Conservation (phyloP, 192 early-diverging fungal genomes). For the Backusella psychrophila region DNA sequence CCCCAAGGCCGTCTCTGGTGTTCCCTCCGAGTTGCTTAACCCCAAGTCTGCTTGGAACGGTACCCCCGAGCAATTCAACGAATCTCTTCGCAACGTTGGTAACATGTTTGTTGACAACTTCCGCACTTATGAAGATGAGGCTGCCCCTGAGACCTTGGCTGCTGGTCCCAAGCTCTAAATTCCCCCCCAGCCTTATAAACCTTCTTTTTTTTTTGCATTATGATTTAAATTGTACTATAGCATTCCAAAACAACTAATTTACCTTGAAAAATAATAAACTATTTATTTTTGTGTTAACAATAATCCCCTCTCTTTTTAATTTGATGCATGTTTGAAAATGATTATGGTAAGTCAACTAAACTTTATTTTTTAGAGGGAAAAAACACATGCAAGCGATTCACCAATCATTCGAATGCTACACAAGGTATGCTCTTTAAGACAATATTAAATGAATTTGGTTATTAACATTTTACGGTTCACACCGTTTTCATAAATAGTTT, state of each 20-base stretch:
- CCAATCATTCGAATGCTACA: too few relatives aligned
- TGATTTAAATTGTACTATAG: constrained; percentile 3
- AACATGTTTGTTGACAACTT: constrained; percentile 88
- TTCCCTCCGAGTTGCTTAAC: constrained; percentile 83
- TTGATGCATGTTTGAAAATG: neutral
- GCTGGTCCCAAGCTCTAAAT: constrained; percentile 61
- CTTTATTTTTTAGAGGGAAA: too few relatives aligned
- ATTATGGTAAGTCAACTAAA: neutral
- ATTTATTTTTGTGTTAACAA: constrained; percentile 1
- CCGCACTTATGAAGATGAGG: constrained; percentile 73
- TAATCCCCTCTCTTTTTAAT: neutral
- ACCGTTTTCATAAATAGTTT: too few relatives aligned
- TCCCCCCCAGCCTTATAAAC: neutral
- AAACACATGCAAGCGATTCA: too few relatives aligned
- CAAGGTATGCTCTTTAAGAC: too few relatives aligned
- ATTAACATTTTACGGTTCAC: too few relatives aligned
- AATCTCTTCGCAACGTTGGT: constrained; percentile 76
- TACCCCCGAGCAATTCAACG: constrained; percentile 55
- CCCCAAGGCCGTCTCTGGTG: constrained; percentile 71
- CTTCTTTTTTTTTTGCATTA: neutral
- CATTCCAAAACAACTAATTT: neutral
- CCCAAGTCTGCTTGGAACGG: constrained; percentile 86
- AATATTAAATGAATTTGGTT: too few relatives aligned
- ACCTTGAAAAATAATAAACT: neutral
- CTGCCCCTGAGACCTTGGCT: constrained; percentile 68